Evolutionary conservation across 2,329 filamentous ascomycete species (phyloP).

Genomic region (Colletotrichum destructivum): DNA sequence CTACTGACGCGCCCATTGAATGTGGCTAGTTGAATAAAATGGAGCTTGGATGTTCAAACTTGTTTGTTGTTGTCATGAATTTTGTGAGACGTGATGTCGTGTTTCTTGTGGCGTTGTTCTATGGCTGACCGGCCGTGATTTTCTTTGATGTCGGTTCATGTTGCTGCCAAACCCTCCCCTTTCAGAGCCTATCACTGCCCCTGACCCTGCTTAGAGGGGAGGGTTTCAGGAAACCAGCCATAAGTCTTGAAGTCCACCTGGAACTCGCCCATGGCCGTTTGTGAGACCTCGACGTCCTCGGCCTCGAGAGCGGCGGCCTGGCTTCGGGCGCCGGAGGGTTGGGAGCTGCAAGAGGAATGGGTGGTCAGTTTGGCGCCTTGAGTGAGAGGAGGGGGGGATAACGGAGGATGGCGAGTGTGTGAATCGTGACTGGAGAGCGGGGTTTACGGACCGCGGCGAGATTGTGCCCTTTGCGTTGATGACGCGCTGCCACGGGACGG

Average conservation of each 20-base stretch:
- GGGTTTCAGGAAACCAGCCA: conserved; percentile 69
- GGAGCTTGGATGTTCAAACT: conserved; percentile 9
- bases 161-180: too few species aligned
- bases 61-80: not conserved
- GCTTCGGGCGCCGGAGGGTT: conserved; percentile 62
- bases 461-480: conserved; percentile 91
- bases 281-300: conserved; percentile 68
- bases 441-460: conserved; percentile 77
- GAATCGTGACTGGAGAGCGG: not conserved
- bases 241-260: conserved; percentile 65
- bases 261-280: conserved; percentile 65
- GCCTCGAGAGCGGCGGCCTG: conserved; percentile 66
- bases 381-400: not conserved
- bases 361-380: not conserved
- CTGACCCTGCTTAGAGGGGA: conserved; percentile 62
- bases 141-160: not conserved
- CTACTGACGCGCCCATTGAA: conserved; percentile 26
- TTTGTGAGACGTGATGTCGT: not conserved
- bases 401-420: not conserved
- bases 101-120: not conserved
- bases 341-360: conserved; percentile 56
- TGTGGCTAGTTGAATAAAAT: conserved; percentile 34
- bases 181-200: not conserved
- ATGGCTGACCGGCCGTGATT: not conserved
- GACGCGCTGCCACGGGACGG: conserved; percentile 95